Evolutionary conservation across 192 early-diverging fungal genomes (phyloP), one percentile per base, ranked within the genome.

Genomic region (Backusella tarrabulga): DNA sequence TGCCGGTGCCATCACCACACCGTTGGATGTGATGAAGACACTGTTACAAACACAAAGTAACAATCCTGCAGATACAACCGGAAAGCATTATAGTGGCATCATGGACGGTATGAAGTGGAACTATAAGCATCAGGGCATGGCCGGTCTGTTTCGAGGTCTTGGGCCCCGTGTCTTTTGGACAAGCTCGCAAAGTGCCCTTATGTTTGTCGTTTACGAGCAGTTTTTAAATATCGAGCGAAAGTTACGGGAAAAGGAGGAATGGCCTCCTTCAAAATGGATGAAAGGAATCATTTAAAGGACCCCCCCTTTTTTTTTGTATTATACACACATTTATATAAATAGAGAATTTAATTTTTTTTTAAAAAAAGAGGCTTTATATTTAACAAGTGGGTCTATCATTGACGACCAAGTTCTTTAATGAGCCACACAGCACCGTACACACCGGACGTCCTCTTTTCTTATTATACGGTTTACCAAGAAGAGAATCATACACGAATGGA

Each of bases 151-250:
- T 84, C 82, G 93, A 54, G 94, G 94, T 26, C 84, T 89, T 36
- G 93, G 92, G 41, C 92, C 92, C 5, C 80, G 91, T 36, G 92
- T 94, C 63, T 86, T 88, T 35, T 92, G 93, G 91, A 93, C 92
- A 36, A 88, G 86, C 35, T 77, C 87, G 67, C 92, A 93, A 80
- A 87, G 85, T 67, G 88, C 87, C 2, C 71, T 90, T 63, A 92
- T 93, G 92, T 93, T 93, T 90, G 84, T 91, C 15, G 80, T 93
- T 38, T 91, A 90, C 75, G 92, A 93, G 67, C 86, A 88, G 71
- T 87, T 86, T 21, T 67, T 89, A 5, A 77, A 83, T 67, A 50
- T 89, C 6, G 81, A 88, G 69, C 84, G 82, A 21, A 42, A 56
- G 29, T 46, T 82, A n/a, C 36, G 80, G 46, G 69, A 76, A 29